Conservation (phyloP, 306 rosid species). For the Spatholobus suberectus region DNA sequence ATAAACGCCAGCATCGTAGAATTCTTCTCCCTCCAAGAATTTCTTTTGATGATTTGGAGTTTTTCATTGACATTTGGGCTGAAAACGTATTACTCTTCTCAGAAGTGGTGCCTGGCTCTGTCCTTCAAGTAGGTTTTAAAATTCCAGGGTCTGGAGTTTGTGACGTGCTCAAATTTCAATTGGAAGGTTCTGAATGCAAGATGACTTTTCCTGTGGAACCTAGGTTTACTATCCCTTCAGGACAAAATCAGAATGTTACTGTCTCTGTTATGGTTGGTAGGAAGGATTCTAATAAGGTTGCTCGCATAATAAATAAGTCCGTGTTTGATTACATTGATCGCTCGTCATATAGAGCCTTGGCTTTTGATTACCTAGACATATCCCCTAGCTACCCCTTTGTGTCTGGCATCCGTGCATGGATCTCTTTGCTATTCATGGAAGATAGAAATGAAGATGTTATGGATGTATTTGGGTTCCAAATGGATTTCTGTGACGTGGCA, state of each 20-base stretch:
- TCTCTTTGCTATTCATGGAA: slow-evolving; percentile 91
- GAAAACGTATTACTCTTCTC: slow-evolving; percentile 71
- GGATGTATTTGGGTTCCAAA: slow-evolving; percentile 89
- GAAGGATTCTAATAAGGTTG: slow-evolving; percentile 83
- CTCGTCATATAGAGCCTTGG: slow-evolving; percentile 76
- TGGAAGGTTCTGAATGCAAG: slow-evolving; percentile 75
- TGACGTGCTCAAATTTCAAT: slow-evolving; percentile 65
- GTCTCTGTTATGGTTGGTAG: slow-evolving; percentile 84
- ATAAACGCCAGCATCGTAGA: slow-evolving; percentile 61
- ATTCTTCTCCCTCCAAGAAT: slow-evolving; percentile 84
- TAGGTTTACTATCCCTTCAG: slow-evolving; percentile 65
- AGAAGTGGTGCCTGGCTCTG: slow-evolving; percentile 78
- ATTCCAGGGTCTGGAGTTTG: slow-evolving; percentile 61
- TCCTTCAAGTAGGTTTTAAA: slow-evolving; percentile 60
- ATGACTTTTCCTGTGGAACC: slow-evolving; percentile 84
- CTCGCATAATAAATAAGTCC: slow-evolving; percentile 72
- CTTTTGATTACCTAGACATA: slow-evolving; percentile 87
- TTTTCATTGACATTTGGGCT: slow-evolving; percentile 88
- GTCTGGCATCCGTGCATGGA: slow-evolving; percentile 86
- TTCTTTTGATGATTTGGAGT: slow-evolving; percentile 86
- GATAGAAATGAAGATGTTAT: slow-evolving; percentile 64
- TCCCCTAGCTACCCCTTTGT: slow-evolving; percentile 76
- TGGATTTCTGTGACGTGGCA: slow-evolving; percentile 96
- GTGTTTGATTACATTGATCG: slow-evolving; percentile 82
- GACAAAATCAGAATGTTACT: slow-evolving; percentile 72